phyloP scores from a whole-genome alignment of 1,284 basidiomycete genomes.

The Malassezia arunalokei region DNA sequence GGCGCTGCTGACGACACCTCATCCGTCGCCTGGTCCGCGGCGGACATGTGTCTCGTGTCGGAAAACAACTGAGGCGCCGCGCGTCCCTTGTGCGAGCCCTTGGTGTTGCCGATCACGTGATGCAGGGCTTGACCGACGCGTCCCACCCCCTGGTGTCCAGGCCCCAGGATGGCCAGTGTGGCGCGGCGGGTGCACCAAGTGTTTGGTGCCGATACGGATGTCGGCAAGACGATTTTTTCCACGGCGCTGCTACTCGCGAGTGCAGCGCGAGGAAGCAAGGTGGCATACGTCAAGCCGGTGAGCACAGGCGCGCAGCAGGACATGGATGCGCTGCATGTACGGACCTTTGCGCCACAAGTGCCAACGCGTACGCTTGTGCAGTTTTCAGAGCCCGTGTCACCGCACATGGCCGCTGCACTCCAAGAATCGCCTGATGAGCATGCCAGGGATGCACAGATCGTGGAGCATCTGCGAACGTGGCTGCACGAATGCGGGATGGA shows the following conservation, averaged over 20 bases:
- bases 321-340: conserved; percentile 32
- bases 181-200: conserved; percentile 19
- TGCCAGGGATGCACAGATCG: conserved; percentile 55
- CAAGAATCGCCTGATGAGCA: conserved; percentile 48
- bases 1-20: too few species aligned
- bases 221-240: conserved; percentile 46
- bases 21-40: too few species aligned
- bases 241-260: conserved; percentile 40
- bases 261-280: conserved; percentile 21
- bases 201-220: conserved; percentile 45
- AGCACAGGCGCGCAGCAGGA: conserved; percentile 31
- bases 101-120: background rate
- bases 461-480: conserved; percentile 57
- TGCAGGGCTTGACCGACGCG: background rate
- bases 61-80: too few species aligned
- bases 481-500: conserved; percentile 42
- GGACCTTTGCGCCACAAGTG: conserved; percentile 19
- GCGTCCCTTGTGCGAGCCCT: background rate
- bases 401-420: conserved; percentile 70
- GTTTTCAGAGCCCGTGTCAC: conserved; percentile 79
- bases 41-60: too few species aligned
- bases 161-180: too few species aligned
- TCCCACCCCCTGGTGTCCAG: background rate
- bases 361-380: conserved; percentile 64
- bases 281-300: conserved; percentile 43